Evolutionary conservation across 192 early-diverging fungal species (phyloP), one percentile per base, ranked within the genome.

Genomic region (Backusella parvicylindrica): DNA sequence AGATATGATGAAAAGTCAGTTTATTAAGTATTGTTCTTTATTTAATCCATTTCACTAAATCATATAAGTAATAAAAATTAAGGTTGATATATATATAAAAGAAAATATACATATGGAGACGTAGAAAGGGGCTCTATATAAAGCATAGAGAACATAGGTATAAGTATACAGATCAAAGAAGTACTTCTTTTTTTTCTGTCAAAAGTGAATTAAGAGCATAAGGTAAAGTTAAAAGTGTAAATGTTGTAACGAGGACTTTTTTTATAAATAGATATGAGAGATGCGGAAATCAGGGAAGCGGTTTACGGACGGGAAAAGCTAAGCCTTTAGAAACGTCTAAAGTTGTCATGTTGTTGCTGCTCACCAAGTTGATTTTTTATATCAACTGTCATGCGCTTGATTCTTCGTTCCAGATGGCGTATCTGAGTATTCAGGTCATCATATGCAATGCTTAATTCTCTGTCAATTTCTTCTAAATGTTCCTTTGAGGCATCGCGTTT

Each of bases 371-470:
- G 36, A 15, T 26, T 28, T 2, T 68, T 68, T 41, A 75, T 74
- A 63, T 78, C 68, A 2, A 6, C 11, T 41, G 73, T 40, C 36
- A 78, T 31, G 5, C 68, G 72, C 28, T 78, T 78, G 31, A 78
- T 64, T 38, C 37, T 36, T 16, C 77, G 70, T 74, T 78, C 77
- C 31, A 78, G 41, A 31, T 72, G 73, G n/a, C 77, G 77, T 47
- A 78, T 65, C 31, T 78, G 77, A 26, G 73, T 43, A 30, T 68
- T 73, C 11, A 78, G 41, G 63, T 78, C 77, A 41, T 78, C 77
- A 64, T 78, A 74, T 0, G 77, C 77, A 63, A 73, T 74, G 37
- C 77, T 73, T 35, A 78, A 65, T 43, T 78, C 77, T n/a, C 77
- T 72, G 36, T 78, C 72, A 13, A 78, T 49, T 21, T 78, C 77